Evolutionary conservation across 2,329 filamentous ascomycete species (phyloP).

Genomic region (Ceratocystis cacaofunesta): DNA sequence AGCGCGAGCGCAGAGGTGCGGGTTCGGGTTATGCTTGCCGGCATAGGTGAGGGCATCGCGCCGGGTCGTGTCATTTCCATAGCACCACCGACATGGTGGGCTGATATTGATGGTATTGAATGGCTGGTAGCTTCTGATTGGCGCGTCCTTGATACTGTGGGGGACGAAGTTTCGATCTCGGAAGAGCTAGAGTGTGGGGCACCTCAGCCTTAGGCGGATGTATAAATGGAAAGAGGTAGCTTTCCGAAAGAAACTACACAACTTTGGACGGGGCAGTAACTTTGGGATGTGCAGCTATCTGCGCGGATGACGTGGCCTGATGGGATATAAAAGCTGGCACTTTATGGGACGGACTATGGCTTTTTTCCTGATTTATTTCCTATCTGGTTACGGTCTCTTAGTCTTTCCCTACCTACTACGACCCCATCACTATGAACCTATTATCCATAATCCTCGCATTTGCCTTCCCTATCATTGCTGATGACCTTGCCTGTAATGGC

Average conservation of each 20-base stretch:
- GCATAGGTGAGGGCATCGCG: neutral
- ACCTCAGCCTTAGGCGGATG: neutral
- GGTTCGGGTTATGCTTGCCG: neutral
- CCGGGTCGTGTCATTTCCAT: neutral
- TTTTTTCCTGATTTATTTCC: neutral
- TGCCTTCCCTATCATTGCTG: neutral
- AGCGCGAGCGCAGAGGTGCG: neutral
- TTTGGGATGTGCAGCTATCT: neutral
- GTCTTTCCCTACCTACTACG: neutral
- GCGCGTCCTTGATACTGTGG: neutral
- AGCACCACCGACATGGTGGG: constrained; percentile 9
- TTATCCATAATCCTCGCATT: neutral
- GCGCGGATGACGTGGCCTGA: neutral
- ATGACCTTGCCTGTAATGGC: constrained; percentile 38
- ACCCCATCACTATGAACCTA: neutral
- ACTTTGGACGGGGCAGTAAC: neutral
- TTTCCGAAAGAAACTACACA: neutral
- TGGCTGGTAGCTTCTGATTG: constrained; percentile 12
- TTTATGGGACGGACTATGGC: neutral
- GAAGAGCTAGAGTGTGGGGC: neutral
- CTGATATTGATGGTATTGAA: neutral
- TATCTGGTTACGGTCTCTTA: neutral
- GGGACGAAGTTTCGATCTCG: neutral
- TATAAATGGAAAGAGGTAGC: neutral
- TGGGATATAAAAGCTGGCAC: neutral